Evolutionary conservation across 257 asterid species (phyloP), one percentile per base, ranked within the genome.

Genomic region (Penstemon newberryi): DNA sequence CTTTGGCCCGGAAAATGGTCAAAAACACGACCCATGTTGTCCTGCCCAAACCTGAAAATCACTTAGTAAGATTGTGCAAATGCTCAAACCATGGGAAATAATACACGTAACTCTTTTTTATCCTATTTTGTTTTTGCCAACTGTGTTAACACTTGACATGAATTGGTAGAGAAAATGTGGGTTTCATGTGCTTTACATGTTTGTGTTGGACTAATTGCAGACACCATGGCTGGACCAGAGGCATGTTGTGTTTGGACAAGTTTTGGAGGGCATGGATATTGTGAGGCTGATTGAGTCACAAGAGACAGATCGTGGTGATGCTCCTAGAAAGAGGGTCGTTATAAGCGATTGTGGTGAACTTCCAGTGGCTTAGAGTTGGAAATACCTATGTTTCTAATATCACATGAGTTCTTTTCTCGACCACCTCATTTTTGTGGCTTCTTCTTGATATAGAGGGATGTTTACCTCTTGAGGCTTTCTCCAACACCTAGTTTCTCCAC

Each of bases 171-270:
- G 33, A 25, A 25, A 25, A 25, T 25, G 33, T 25, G 33, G 33
- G 33, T 25, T 25, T 25, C 33, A 36, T 13, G 37, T 58, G 33
- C 33, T 12, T 58, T 37, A 58, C 11, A 13, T 64, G 25, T 12
- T 56, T 57, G 37, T 75, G 65, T 71, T 56, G 60, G 64, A 69
- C 44, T 70, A 49, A 70, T 72, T 76, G 64, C 92, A 93, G 99
- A 93, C 99, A 15, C 75, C 95, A 3, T 93, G 99, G 99, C 81
- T 93, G 73, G 99, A 93, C 75, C 54, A 77, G 72, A 86, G 80
- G 80, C 99, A 93, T 57, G 97, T 90, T 33, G 99, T 93, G 67
- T 93, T 93, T 45, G 99, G 99, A 79, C 99, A 93, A 85, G 97
- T 93, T 56, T 55, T 93, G 73, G 97, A 93, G 74, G 99, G 99